A percentile compares a stretch with the other conserved stretches of the same genome.
These are phyloP conservation scores for Cryptosporidium sp. DNA, from an alignment of 169 alveolate species.

Conservation along the genomic window DNA sequence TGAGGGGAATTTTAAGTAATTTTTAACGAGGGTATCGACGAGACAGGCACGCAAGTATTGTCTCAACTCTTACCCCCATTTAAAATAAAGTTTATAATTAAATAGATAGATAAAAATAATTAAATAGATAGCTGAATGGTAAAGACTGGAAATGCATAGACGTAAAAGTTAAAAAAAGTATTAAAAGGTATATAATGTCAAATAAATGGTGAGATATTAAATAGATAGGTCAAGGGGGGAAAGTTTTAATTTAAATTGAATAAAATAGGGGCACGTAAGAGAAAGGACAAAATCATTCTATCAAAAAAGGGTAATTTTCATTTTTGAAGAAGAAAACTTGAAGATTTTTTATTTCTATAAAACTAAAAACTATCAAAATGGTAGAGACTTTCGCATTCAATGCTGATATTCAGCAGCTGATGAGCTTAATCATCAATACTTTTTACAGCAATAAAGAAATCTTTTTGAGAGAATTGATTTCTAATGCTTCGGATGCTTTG, in stretches of 20 bases:
- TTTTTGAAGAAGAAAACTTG: conserved; percentile 13
- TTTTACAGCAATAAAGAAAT: conserved; percentile 99
- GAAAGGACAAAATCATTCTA: conserved; percentile 11
- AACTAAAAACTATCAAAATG: conserved; percentile 18
- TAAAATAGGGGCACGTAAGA: conserved; percentile 13
- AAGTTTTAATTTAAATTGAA: neutral
- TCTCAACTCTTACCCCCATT: conserved; percentile 19
- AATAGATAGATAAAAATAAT: neutral
- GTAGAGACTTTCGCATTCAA: conserved; percentile 95
- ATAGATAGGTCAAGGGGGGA: conserved; percentile 24
- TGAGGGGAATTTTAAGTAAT: neutral
- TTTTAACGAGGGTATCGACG: neutral
- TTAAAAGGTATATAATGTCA: neutral
- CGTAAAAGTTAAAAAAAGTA: neutral
- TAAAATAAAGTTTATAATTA: neutral
- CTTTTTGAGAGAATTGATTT: conserved; percentile 98
- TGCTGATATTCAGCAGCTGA: conserved; percentile 98
- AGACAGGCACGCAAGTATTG: neutral
- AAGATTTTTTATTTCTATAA: conserved; percentile 27
- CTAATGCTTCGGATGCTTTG: conserved; percentile 99
- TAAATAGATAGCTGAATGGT: neutral
- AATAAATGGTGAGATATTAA: conserved; percentile 2
- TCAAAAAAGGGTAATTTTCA: conserved; percentile 15
- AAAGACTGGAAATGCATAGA: conserved; percentile 17
- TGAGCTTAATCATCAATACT: conserved; percentile 98